Evolutionary conservation across 1,284 basidiomycete genomes (phyloP).

Genomic region (Apiotrichum gamsii): DNA sequence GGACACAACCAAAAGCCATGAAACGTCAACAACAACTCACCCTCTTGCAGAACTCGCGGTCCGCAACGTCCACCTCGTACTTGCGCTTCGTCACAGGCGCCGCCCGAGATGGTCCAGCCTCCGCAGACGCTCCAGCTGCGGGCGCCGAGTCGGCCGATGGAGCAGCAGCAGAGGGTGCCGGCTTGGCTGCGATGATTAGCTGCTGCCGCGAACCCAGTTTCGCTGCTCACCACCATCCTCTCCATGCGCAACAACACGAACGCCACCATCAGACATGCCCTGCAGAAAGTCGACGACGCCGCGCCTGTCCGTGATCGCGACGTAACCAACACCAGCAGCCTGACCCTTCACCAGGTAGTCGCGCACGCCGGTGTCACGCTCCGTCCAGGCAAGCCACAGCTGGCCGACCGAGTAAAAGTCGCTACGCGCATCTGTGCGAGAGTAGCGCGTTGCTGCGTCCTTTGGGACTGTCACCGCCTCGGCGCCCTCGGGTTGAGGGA

Average conservation of each 20-base stretch:
- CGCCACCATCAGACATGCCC: constrained; percentile 52
- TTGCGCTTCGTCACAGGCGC: constrained; percentile 58
- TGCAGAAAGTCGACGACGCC: constrained; percentile 75
- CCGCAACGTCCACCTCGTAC: constrained; percentile 69
- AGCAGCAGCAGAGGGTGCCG: not conserved
- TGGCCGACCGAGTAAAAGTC: constrained; percentile 75
- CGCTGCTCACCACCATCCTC: constrained; percentile 56
- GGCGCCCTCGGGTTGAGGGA: constrained; percentile 49
- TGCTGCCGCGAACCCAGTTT: constrained; percentile 28
- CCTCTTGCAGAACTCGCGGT: constrained; percentile 74
- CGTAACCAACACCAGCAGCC: constrained; percentile 65
- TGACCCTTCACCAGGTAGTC: constrained; percentile 82
- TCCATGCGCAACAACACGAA: constrained; percentile 57
- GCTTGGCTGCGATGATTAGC: constrained; percentile 4
- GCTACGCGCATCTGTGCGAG: constrained; percentile 52
- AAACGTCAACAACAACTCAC: constrained; percentile 21
- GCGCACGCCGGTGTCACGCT: constrained; percentile 63
- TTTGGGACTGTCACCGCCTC: constrained; percentile 55
- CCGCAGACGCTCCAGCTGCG: constrained; percentile 25
- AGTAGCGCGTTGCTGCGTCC: constrained; percentile 63
- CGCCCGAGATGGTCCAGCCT: constrained; percentile 50
- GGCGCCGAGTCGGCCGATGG: constrained; percentile 30
- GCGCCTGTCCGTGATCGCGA: constrained; percentile 78
- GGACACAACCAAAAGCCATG: too few relatives aligned
- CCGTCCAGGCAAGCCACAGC: constrained; percentile 70